Evolutionary conservation across 192 early-diverging fungal genomes (phyloP).

Genomic region (Coemansia sp.): DNA sequence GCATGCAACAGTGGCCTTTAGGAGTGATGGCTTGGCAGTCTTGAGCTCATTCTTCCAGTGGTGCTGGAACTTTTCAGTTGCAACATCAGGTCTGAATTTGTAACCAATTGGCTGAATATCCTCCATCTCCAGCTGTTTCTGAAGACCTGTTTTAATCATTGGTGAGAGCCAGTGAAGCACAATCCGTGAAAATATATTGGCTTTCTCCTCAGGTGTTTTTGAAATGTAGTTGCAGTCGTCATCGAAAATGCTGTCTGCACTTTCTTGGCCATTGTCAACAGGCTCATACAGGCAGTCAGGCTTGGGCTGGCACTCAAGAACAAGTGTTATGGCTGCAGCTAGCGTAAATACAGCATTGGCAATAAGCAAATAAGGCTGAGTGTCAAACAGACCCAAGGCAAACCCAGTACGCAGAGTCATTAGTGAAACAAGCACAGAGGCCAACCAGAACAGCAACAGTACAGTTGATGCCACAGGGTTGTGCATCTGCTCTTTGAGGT

Average conservation of each 20-base stretch:
- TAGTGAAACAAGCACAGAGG: conserved; percentile 9
- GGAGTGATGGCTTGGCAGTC: conserved; percentile 14
- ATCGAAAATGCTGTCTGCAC: neutral
- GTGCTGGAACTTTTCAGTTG: conserved; percentile 8
- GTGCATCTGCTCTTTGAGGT: conserved; percentile 23
- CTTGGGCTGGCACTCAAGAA: conserved; percentile 31
- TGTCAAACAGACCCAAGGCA: neutral
- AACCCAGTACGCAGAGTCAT: conserved; percentile 29
- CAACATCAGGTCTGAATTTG: conserved; percentile 3
- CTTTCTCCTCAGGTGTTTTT: neutral
- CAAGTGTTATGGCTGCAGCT: conserved; percentile 18
- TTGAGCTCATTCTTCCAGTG: conserved; percentile 6
- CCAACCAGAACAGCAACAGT: conserved; percentile 47
- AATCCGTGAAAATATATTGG: conserved; percentile 30
- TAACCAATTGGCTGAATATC: neutral
- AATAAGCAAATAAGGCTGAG: neutral
- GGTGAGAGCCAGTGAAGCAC: conserved; percentile 84
- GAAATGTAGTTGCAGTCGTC: too few relatives aligned
- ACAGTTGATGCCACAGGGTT: conserved; percentile 23
- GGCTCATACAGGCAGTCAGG: conserved; percentile 20
- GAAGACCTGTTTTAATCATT: conserved; percentile 72
- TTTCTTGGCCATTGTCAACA: conserved; percentile 13
- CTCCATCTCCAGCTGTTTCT: conserved; percentile 53
- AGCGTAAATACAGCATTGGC: conserved; percentile 7
- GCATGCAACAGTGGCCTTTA: neutral